Base-by-base conservation (phyloP, 495 filamentous ascomycete species). In the Aspergillus ostianus region DNA sequence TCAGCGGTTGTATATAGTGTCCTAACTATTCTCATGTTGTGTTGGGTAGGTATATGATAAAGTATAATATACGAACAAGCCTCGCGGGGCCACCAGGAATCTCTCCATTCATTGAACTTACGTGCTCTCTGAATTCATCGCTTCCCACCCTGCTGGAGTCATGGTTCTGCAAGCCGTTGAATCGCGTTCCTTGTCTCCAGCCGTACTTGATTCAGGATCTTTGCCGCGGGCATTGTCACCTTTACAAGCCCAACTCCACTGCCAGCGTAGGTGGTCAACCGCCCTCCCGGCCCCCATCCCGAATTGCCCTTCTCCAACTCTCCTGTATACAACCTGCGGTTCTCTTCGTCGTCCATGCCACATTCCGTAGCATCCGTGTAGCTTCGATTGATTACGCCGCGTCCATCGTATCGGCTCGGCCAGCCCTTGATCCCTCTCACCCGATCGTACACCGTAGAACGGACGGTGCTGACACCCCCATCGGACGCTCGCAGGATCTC, bases 201-300 rank as follows among this genome's bases (percentile, higher is more conserved):
- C 20, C 64, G 59, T 4, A 70, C 62, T 19, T 67, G 58, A 9
- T 60, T 56, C 27, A 77, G 53, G 26, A 78, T 77, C 3, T 67
- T 66, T 46, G 60, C 62, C 26, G 72, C 76, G 27, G 62, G 58
- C 41, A 64, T 46, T 29, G 64, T 60, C 48, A 65, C 32, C 26
- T 67, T 70, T 6, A 80, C 63, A 29, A 80, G 63, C 13, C 74
- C 76, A 44, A 78, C 72, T 5, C 69, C 77, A 6, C 72, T 73
- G 13, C 77, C 74, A 51, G 87, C 87, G 77, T 89, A 92, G 27
- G 86, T 85, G 5, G 87, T 87, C 69, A 89, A 67, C 70, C 88
- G 70, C 10, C 83, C 85, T 57, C 68, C 47, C 6, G 73, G 72
- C 0, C 82, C 84, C 82, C 84, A 85, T 47, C 80, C 82, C 4